Base-by-base conservation (phyloP, 2,329 filamentous ascomycete genomes). In the Bipolaris gigantea region DNA sequence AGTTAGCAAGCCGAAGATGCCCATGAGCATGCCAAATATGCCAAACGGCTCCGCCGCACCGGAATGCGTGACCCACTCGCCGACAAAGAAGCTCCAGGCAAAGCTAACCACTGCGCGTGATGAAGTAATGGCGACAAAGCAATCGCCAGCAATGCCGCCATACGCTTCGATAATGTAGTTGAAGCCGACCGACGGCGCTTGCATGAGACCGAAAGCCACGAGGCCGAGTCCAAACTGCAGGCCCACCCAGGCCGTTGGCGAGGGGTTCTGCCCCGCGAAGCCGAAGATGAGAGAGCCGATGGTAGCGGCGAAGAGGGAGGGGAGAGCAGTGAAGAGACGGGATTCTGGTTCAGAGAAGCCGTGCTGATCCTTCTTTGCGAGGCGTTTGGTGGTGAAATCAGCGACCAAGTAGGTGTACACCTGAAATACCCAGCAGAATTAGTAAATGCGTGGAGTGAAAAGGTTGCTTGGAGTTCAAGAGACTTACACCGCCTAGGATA, bases 1-100 rank as follows among this genome's bases (percentile, higher is more conserved):
- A 0, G 73, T 74, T 21, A 74, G 40, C 23, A 77, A 46, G 0
- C 63, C 63, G 60, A 84, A 83, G 0, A 81, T 23, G 0, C 78
- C 80, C 78, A 83, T 78, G 2, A 83, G 61, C 66, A 79, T 78
- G 0, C 77, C 79, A 56, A 83, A 83, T 3, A 83, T 76, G 0
- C 81, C 81, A 64, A 83, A 84, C 0, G 80, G 76, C 48, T 80
- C 68, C 0, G 81, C 75, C 1, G 76, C 60, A 0, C 82, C 82
- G 0, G 62, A 65, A 0, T 68, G 43, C 1, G 69, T 60, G 0
- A 81, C 73, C 81, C 81, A 84, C 4, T 76, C 69, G 2, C 75
- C 75, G 0, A 80, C 77, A 40, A 84, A 83, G 50, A 83, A 83
- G 0, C 79, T 81, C 80, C 81, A 84, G 0, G 79, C 76, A 59